These are phyloP conservation scores for Nitzschia inconspicua DNA, from an alignment of 108 stramenopile genomes.

Conservation along the genomic window DNA sequence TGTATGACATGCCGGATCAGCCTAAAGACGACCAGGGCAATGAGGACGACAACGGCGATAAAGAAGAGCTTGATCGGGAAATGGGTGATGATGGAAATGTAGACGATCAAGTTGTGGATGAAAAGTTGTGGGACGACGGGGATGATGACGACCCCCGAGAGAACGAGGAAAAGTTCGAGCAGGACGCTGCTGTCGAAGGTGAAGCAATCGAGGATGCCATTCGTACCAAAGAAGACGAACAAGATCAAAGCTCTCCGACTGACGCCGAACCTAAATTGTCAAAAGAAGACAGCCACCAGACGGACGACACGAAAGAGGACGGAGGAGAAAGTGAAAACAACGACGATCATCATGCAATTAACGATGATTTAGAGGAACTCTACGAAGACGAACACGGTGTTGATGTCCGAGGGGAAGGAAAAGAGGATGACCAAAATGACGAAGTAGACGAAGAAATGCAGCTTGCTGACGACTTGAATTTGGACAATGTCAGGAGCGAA, in stretches of 20 bases:
- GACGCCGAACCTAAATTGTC: conserved; percentile 67
- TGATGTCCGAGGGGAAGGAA: conserved; percentile 30
- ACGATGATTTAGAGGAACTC: conserved; percentile 70
- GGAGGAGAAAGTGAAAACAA: conserved; percentile 43
- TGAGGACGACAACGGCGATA: conserved; percentile 79
- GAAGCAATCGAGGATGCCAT: conserved; percentile 88
- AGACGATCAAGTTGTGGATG: conserved; percentile 95
- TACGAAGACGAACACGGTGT: conserved; percentile 75
- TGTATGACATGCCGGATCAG: conserved; percentile 89
- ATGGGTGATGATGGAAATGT: conserved; percentile 92
- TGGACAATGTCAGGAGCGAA: conserved; percentile 13
- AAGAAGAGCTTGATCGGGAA: conserved; percentile 96
- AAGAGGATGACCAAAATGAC: conserved; percentile 12
- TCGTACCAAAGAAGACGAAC: conserved; percentile 89
- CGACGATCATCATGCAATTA: conserved; percentile 39
- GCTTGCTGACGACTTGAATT: conserved; percentile 13
- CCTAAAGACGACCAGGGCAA: conserved; percentile 61
- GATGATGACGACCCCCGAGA: conserved; percentile 88
- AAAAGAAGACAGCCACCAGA: conserved; percentile 56
- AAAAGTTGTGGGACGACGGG: conserved; percentile 94
- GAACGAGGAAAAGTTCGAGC: conserved; percentile 92
- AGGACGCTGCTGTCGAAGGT: conserved; percentile 83
- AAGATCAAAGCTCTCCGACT: conserved; percentile 39
- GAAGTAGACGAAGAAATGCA: conserved; percentile 11
- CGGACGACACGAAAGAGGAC: conserved; percentile 87